Percentiles rank a stretch among this genome's conserved stretches.
Conservation (phyloP, 1,284 basidiomycete genomes). For the Salmacisia buchloeana region DNA sequence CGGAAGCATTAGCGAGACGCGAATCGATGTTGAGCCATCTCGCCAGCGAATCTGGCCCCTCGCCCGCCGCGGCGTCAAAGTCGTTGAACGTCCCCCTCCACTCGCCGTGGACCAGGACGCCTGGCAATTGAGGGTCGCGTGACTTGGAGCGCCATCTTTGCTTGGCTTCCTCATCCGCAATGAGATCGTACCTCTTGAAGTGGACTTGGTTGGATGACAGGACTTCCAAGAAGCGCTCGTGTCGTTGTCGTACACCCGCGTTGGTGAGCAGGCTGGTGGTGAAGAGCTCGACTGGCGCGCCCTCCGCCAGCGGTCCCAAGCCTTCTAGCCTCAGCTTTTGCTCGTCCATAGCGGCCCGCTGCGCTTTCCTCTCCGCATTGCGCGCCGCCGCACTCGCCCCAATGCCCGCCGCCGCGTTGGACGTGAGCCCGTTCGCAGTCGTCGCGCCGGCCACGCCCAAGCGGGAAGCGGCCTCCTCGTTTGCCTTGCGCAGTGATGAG, state of each 20-base stretch:
- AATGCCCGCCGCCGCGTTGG: background rate
- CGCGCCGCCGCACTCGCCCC: background rate
- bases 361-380: slow-evolving; percentile 1
- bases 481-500: slow-evolving; percentile 21
- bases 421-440: background rate
- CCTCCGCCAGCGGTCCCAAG: background rate
- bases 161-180: background rate
- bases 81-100: slow-evolving; percentile 13
- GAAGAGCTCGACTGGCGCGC: slow-evolving; percentile 3
- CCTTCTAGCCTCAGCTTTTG: background rate
- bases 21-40: slow-evolving; percentile 21
- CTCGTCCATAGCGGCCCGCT: background rate
- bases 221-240: background rate
- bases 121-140: slow-evolving; percentile 8
- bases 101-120: slow-evolving; percentile 15
- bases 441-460: background rate
- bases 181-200: background rate
- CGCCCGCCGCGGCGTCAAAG: slow-evolving; percentile 4
- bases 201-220: slow-evolving; percentile 1
- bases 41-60: slow-evolving; percentile 14
- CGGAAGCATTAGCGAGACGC: slow-evolving; percentile 22
- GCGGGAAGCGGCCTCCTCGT: slow-evolving; percentile 16
- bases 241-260: background rate
- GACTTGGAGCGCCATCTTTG: slow-evolving; percentile 3
- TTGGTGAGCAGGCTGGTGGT: slow-evolving; percentile 6